Evolutionary conservation across 2,329 filamentous ascomycete species (phyloP), one percentile per base, ranked within the genome.

Genomic region (Monosporascus sp.): DNA sequence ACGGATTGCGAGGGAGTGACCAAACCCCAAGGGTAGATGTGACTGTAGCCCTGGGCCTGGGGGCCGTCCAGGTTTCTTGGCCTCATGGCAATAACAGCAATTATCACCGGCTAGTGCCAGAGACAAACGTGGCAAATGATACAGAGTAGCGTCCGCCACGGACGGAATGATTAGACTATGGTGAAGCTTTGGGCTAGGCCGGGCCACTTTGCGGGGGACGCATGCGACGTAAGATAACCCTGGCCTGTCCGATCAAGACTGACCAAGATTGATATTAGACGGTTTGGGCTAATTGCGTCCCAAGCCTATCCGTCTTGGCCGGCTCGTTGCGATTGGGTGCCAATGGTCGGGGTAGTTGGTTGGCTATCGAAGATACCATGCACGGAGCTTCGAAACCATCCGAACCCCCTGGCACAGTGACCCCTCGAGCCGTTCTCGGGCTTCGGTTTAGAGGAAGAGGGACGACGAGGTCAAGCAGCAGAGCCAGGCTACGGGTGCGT

Each of bases 141-240:
- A 26, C 22, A 3, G 43, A 46, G 22, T 17, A 43, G 22, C 40
- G 22, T 46, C n/a, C 24, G 24, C 26, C n/a, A 46, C 8, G 24
- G 26, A 52, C 51, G 49, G 52, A 55, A 58, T 37, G 46, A 50
- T 35, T 24, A 53, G 50, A 55, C 45, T 35, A 57, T 53, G 9
- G 50, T 54, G 54, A 58, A 53, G 55, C 54, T 54, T 58, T 52
- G 51, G 50, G 43, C 43, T 49, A 54, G 24, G 54, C 43, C 44
- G 49, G 50, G 51, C 43, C 51, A 48, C 44, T 56, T 55, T 57
- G 50, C 52, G 43, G 53, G 51, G 55, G 51, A 52, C 57, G 52
- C 55, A 58, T 58, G 48, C 53, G 56, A 54, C 54, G 50, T 58
- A 55, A 58, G 49, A 57, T 49, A 52, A 45, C 50, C 43, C 43